Base-by-base conservation (phyloP, 257 asterid genomes). In the Forsythia viridissima region DNA sequence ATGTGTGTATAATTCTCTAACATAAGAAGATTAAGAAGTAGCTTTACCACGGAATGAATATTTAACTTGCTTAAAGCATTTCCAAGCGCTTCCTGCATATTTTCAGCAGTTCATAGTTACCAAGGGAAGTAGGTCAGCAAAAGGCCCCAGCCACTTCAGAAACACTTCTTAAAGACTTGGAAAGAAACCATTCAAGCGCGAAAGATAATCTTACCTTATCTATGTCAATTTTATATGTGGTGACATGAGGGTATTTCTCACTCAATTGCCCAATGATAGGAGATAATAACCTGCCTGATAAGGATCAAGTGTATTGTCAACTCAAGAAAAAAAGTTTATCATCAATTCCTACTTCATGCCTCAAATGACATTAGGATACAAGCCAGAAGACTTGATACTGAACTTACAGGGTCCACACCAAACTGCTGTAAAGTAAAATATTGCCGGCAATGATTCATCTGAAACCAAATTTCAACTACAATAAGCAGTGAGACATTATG, bases 401-500 rank as follows among this genome's bases (percentile, higher is more conserved):
- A 61, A 80, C 97, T 92, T 92, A 96, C 99, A 96, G 72, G 99
- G 99, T 71, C 93, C 97, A 79, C 99, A 96, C 99, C 99, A 96
- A 85, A 81, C 97, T 36, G 99, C 99, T 4, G 99, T 96, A 65
- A 91, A 96, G 90, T 96, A 96, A 88, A 96, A 93, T 82, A 95
- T 78, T 9, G 97, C 91, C 16, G 97, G 97, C 87, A 89, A 84
- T 42, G 93, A 90, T 77, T 96, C 99, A 79, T 91, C 97, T 93
- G 86, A 83, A 84, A 86, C 52, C 73, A 85, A 59, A 82, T 76
- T 80, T 77, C 10, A 76, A 79, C 72, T 70, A 61, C 61, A 78
- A 68, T 76, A 16, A 72, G 79, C 63, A 83, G 51, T 74, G 73
- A 72, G 74, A 30, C 34, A 73, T 21, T 43, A 78, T 20, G 55